Evolutionary conservation across 306 rosid species (phyloP).

Genomic region (Cucurbita maxima): DNA sequence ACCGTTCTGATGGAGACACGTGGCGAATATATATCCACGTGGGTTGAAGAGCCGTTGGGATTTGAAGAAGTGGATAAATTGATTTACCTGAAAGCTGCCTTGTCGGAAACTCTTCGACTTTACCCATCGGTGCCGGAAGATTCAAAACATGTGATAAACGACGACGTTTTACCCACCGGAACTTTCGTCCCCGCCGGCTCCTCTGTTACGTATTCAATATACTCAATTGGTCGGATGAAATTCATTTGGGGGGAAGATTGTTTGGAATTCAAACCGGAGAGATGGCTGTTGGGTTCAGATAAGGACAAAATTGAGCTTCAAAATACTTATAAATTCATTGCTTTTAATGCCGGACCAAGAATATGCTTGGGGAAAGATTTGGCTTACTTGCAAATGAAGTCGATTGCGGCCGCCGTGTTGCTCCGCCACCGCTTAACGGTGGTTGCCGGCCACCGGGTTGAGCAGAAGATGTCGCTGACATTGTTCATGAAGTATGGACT

Average conservation of each 20-base stretch:
- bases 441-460: conserved; percentile 52
- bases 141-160: conserved; percentile 49
- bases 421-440: conserved; percentile 52
- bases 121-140: conserved; percentile 91
- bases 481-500: conserved; percentile 91
- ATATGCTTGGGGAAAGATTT: conserved; percentile 78
- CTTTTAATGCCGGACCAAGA: conserved; percentile 82
- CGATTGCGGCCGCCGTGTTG: conserved; percentile 59
- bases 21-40: conserved; percentile 26
- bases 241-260: conserved; percentile 87
- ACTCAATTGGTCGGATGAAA: conserved; percentile 67
- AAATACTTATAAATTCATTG: conserved; percentile 48
- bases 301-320: conserved; percentile 34
- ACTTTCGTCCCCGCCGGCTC: conserved; percentile 63
- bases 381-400: conserved; percentile 88
- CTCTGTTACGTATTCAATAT: conserved; percentile 48
- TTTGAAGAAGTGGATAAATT: conserved; percentile 75
- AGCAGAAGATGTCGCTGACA: conserved; percentile 89
- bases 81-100: conserved; percentile 55
- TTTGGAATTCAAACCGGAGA: conserved; percentile 67
- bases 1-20: conserved; percentile 55
- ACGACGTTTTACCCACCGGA: conserved; percentile 61
- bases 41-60: conserved; percentile 50
- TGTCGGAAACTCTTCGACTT: conserved; percentile 66
- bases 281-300: conserved; percentile 49